Base-by-base conservation (phyloP, 169 alveolate genomes). In the Eimeria tenella region DNA sequence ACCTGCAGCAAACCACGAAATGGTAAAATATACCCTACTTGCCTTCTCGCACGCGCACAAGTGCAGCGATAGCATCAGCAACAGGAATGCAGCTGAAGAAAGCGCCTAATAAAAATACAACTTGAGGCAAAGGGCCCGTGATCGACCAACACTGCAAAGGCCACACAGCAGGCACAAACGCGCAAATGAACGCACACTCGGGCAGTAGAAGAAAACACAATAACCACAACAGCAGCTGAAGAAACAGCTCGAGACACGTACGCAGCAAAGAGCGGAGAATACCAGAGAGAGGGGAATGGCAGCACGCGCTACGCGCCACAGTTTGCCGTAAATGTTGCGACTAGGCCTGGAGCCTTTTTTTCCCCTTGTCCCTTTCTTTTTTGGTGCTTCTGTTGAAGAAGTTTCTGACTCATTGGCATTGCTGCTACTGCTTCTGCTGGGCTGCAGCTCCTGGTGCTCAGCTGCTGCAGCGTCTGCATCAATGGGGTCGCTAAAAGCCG, bases 401-500 rank as follows among this genome's bases (percentile, higher is more conserved):
- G 55, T 21, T 21, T 0, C 55, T 74, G 42, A 31, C 42, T 0
- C 42, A 31, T 31, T 31, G 42, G 42, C 42, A n/a, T 25, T 74
- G 62, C 68, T 49, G 52, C 68, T 52, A 31, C 68, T 77, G 52
- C 49, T 77, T n/a, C 49, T 50, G 68, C 50, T 77, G 86, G 86
- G 9, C 55, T 49, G 23, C 55, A 8, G 15, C 55, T 15, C 7
- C 52, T 11, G 55, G 56, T 81, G 25, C 56, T 81, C 74, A 77
- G 86, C 86, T 53, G 89, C 89, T 19, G 89, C 89, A 55, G 89
- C 89, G 21, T 58, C 60, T 13, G 63, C 65, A 75, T 81, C 73
- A 3, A 10, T 56, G 5, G 89, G 74, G 73, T 81, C 89, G 4
- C 73, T 56, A n/a, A 81, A 81, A 25, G 74, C 89, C 62, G 89